Conservation (phyloP, 805 yeast genomes). For the Brettanomyces bruxellensis region DNA sequence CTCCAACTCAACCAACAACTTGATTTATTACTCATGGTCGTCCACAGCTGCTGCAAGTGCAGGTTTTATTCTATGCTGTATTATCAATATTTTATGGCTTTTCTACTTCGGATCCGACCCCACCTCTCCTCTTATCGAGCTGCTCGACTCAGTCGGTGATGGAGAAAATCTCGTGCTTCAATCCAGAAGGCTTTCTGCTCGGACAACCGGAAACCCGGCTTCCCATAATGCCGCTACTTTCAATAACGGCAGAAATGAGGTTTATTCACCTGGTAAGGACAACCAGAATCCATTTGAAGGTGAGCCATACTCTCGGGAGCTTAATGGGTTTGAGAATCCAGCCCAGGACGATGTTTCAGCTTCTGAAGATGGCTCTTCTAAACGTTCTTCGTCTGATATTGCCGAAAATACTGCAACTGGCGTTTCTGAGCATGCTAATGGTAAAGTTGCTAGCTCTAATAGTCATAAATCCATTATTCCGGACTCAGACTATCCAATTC, state of each 20-base stretch:
- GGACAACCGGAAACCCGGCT: neutral
- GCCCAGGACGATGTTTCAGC: slow-evolving; percentile 32
- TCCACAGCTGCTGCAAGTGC: slow-evolving; percentile 83
- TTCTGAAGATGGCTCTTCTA: slow-evolving; percentile 2
- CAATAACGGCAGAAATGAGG: neutral
- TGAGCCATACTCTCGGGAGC: slow-evolving; percentile 5
- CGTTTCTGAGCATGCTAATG: slow-evolving; percentile 77
- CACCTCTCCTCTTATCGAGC: slow-evolving; percentile 77
- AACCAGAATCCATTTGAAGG: slow-evolving; percentile 3
- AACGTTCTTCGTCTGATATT: slow-evolving; percentile 14
- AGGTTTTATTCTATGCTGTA: slow-evolving; percentile 76
- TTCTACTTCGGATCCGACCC: slow-evolving; percentile 86
- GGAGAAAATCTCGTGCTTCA: slow-evolving; percentile 13
- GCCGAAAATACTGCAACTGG: slow-evolving; percentile 85
- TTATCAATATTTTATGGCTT: slow-evolving; percentile 78
- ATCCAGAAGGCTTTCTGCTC: neutral
- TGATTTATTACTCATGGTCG: slow-evolving; percentile 61
- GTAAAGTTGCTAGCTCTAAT: slow-evolving; percentile 56
- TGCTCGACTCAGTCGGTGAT: slow-evolving; percentile 72
- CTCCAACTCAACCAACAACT: slow-evolving; percentile 71
- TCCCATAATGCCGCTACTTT: neutral
- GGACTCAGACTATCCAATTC: slow-evolving; percentile 53
- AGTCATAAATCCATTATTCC: neutral
- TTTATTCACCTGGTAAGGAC: neutral
- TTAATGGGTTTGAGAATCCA: slow-evolving; percentile 9